Evolutionary conservation across 2,329 filamentous ascomycete species (phyloP), one percentile per base, ranked within the genome.

Genomic region (Venturia asperata): DNA sequence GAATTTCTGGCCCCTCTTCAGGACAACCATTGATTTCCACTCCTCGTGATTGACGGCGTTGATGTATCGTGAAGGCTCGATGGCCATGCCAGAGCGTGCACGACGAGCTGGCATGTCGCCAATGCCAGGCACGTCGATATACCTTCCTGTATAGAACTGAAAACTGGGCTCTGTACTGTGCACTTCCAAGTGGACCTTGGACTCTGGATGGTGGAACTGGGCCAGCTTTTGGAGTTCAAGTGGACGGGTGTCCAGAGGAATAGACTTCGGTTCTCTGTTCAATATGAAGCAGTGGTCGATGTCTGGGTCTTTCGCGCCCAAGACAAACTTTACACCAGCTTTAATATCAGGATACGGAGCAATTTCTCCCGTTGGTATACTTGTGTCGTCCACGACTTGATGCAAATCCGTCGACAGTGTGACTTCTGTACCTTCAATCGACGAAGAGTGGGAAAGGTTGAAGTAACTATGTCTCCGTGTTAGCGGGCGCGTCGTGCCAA

Each of bases 131-230:
- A 96, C 88, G 70, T 94, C 80, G 69, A 95, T 92, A 72, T 87
- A 88, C 73, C 90, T 88, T 69, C 93, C 94, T 0, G 92, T 95
- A 78, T 97, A 97, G 79, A 97, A 96, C 76, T 97, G 93, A 81
- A 97, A 97, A 0, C 91, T 90, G 0, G 94, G 94, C 80, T 97
- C 93, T 0, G 93, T 97, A 79, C 90, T 94, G 72, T 86, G 81
- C 6, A 96, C 88, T 76, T 97, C 90, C 62, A 97, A 85, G 74
- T 95, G 88, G 69, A 97, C 82, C 68, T 86, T 85, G 37, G 87
- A 88, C 62, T 80, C 81, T 6, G 91, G 85, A 75, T 97, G 91
- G 75, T 83, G 84, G 66, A 94, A 89, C 30, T 84, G 80, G 58
- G 90, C 85, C 58, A 93, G 84, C 66, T 83, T 85, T 66, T 80